Evolutionary conservation across 345 rosid genomes (phyloP).

Genomic region (Geranium rotundifolium): DNA sequence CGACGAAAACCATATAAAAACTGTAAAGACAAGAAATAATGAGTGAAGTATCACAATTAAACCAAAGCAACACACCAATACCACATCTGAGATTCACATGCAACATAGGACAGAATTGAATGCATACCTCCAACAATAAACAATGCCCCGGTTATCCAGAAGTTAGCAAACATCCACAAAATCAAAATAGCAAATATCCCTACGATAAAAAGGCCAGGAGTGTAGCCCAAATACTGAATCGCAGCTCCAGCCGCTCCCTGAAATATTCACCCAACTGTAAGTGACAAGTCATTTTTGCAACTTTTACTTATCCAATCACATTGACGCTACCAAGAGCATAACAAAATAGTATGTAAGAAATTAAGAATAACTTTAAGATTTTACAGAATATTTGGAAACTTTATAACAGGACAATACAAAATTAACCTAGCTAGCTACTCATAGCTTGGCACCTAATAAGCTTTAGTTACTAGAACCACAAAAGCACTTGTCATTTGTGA

Average conservation of each 20-base stretch:
- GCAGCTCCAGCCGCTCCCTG: conserved; percentile 93
- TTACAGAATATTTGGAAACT: too few species aligned
- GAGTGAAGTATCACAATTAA: background rate
- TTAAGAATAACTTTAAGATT: too few species aligned
- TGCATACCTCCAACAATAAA: conserved; percentile 88
- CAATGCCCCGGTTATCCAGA: conserved; percentile 90
- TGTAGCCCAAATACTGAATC: conserved; percentile 71
- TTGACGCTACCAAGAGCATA: background rate
- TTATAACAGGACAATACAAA: too few species aligned
- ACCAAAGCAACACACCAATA: background rate
- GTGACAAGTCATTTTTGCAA: background rate
- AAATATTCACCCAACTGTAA: conserved; percentile 8
- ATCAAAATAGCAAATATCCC: conserved; percentile 77
- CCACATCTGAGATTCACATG: conserved; percentile 1
- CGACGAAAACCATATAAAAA: too few species aligned
- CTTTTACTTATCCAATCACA: too few species aligned
- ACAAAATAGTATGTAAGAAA: too few species aligned
- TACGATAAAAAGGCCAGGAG: conserved; percentile 90
- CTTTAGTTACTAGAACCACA: background rate
- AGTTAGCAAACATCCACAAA: conserved; percentile 97
- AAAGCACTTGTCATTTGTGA: background rate
- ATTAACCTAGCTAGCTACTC: background rate
- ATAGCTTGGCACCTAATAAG: background rate
- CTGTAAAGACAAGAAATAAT: too few species aligned
- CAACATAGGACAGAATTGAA: conserved; percentile 6